Evolutionary conservation across 164 flowering plant genomes (phyloP).

Genomic region (Cinnamomum micranthum): DNA sequence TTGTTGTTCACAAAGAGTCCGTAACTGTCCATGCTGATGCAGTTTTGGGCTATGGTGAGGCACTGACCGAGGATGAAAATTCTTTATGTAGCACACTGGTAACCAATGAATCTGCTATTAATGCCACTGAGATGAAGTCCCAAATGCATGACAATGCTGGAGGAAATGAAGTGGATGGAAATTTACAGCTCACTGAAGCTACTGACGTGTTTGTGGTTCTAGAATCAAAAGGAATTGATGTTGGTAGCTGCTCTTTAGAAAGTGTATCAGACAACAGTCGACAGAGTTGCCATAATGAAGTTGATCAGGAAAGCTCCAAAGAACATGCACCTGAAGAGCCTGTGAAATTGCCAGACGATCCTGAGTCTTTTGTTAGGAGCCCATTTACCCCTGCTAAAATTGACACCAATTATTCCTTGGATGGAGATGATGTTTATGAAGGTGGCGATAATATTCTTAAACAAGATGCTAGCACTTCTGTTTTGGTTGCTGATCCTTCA

Average conservation of each 20-base stretch:
- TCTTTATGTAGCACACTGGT: not conserved
- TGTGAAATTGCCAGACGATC: not conserved
- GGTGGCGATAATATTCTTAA: slow-evolving; percentile 24
- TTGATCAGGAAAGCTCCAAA: too few species aligned
- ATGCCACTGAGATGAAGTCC: not conserved
- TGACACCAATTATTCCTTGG: slow-evolving; percentile 6
- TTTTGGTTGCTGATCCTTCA: slow-evolving; percentile 24
- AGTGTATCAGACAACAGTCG: too few species aligned
- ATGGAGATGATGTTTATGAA: slow-evolving; percentile 17
- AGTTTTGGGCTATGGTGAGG: slow-evolving; percentile 1
- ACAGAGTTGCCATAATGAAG: too few species aligned
- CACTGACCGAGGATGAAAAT: slow-evolving; percentile 6
- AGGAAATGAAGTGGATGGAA: slow-evolving; percentile 9
- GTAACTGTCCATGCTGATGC: slow-evolving; percentile 11
- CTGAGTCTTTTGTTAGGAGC: slow-evolving; percentile 18
- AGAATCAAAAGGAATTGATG: slow-evolving; percentile 10
- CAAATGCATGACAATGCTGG: not conserved
- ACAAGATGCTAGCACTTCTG: slow-evolving; percentile 25
- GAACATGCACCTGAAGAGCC: too few species aligned
- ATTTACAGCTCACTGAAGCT: not conserved
- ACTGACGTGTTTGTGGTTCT: not conserved
- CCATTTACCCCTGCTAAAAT: slow-evolving; percentile 17
- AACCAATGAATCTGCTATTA: slow-evolving; percentile 13
- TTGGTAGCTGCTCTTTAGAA: not conserved
- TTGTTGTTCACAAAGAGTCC: slow-evolving; percentile 9